Evolutionary conservation across 306 rosid species (phyloP).

Genomic region (Sphenostylis stenocarpa): DNA sequence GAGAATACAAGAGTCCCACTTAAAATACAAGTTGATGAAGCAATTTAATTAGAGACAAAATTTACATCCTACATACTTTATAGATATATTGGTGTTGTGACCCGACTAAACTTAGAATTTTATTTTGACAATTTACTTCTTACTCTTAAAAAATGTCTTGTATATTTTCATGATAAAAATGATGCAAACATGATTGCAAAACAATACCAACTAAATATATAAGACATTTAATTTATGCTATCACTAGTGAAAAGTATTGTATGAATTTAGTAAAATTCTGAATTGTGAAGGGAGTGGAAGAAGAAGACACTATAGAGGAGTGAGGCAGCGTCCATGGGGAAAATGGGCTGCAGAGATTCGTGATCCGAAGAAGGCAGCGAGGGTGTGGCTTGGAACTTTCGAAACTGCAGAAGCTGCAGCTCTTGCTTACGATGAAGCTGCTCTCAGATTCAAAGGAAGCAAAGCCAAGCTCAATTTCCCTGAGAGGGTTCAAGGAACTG

Average conservation of each 20-base stretch:
- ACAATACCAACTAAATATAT: too few relatives aligned
- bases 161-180: too few relatives aligned
- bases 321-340: slow-evolving; percentile 93
- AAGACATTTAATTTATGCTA: too few relatives aligned
- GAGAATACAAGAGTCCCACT: background rate
- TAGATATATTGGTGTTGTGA: too few relatives aligned
- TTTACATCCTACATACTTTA: too few relatives aligned
- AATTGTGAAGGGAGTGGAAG: slow-evolving; percentile 37
- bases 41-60: background rate
- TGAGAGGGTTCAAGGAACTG: slow-evolving; percentile 60
- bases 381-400: slow-evolving; percentile 91
- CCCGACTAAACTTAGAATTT: too few relatives aligned
- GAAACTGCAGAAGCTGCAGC: slow-evolving; percentile 89
- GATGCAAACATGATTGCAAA: too few relatives aligned
- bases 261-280: background rate
- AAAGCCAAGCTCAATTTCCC: slow-evolving; percentile 93
- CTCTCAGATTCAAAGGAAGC: slow-evolving; percentile 88
- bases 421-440: slow-evolving; percentile 81
- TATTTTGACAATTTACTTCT: too few relatives aligned
- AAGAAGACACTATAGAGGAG: slow-evolving; percentile 86
- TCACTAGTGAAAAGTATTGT: too few relatives aligned
- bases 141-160: too few relatives aligned
- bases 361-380: slow-evolving; percentile 73
- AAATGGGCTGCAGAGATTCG: slow-evolving; percentile 95
- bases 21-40: background rate